Conservation (phyloP, 2,329 filamentous ascomycete genomes). For the Colletotrichum sp. region DNA sequence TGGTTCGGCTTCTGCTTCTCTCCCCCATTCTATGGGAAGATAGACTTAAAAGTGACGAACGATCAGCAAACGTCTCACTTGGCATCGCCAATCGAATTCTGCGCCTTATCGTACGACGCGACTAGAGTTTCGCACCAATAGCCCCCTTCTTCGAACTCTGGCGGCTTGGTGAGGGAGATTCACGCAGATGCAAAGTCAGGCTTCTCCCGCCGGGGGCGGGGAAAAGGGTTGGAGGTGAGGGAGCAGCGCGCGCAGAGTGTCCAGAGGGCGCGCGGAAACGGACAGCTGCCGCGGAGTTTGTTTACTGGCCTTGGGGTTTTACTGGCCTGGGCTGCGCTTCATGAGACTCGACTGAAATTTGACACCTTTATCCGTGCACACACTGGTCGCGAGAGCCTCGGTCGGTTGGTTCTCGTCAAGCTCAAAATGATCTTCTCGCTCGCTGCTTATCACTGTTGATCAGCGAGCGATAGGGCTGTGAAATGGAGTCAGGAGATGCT, state of each 20-base stretch:
- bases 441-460: not conserved
- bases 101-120: not conserved
- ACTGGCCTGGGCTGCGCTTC: not conserved
- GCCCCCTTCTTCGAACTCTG: not conserved
- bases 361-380: not conserved
- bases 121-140: not conserved
- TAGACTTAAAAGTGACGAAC: not conserved
- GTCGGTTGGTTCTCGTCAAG: not conserved
- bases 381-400: not conserved
- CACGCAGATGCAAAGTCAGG: not conserved
- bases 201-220: not conserved
- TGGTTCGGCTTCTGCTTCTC: not conserved
- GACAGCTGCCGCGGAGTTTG: not conserved
- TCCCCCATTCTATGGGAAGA: not conserved
- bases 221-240: not conserved
- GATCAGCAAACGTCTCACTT: not conserved
- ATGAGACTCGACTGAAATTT: not conserved
- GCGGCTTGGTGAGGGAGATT: not conserved
- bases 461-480: not conserved
- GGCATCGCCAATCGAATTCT: not conserved
- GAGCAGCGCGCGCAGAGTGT: not conserved
- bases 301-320: not conserved
- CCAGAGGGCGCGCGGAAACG: not conserved
- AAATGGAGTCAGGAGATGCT: not conserved
- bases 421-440: not conserved